These are phyloP conservation scores for Ceratocystis lukuohia DNA, from an alignment of 2,329 filamentous ascomycete species.

Conservation along the genomic window DNA sequence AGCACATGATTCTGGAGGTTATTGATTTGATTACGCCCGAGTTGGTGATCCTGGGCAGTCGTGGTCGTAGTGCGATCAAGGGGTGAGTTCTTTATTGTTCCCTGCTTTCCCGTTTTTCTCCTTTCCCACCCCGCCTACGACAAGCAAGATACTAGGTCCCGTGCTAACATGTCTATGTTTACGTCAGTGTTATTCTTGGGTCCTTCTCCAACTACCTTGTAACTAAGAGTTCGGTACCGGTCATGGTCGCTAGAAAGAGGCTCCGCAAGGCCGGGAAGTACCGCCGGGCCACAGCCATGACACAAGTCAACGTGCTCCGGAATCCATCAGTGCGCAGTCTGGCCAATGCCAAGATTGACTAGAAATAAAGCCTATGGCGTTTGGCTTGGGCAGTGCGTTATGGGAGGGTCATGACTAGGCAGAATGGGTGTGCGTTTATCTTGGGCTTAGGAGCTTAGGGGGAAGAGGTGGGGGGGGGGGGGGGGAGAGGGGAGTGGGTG, in stretches of 20 bases:
- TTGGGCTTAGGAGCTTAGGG: neutral
- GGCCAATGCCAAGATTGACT: constrained; percentile 64
- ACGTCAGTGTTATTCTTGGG: constrained; percentile 67
- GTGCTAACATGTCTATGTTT: constrained; percentile 25
- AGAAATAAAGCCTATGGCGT: constrained; percentile 20
- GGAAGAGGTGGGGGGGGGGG: neutral
- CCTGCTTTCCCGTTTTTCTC: constrained; percentile 3
- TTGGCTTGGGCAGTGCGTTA: neutral
- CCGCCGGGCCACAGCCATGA: constrained; percentile 50
- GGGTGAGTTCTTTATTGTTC: constrained; percentile 47
- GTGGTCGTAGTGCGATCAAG: constrained; percentile 83
- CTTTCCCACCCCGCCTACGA: neutral
- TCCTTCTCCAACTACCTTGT: constrained; percentile 97
- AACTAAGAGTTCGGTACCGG: constrained; percentile 88
- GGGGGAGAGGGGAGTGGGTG: no score
- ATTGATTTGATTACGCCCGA: constrained; percentile 89
- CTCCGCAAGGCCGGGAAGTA: constrained; percentile 77
- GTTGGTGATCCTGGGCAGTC: constrained; percentile 80
- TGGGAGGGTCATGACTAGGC: neutral
- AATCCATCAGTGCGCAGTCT: constrained; percentile 54
- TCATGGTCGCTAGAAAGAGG: constrained; percentile 93
- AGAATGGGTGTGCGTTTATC: neutral
- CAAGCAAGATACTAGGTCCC: neutral
- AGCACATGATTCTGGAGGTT: constrained; percentile 91
- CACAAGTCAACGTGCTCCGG: constrained; percentile 68